These are phyloP conservation scores for Aaosphaeria pasadenensis DNA, from an alignment of 2,329 filamentous ascomycete genomes.

Conservation along the genomic window DNA sequence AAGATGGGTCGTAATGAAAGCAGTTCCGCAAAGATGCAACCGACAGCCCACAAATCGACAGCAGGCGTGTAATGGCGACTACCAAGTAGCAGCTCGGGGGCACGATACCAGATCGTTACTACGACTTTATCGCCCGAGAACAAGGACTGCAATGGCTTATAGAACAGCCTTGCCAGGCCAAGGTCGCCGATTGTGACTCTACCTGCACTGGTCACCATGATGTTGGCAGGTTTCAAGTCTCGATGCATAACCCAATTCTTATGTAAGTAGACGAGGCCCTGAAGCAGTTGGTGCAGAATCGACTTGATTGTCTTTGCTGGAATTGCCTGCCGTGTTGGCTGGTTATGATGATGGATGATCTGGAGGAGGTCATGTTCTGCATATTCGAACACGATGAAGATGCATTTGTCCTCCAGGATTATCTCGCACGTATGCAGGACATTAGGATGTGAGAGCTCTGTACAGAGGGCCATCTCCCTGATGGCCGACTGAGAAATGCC, in stretches of 20 bases:
- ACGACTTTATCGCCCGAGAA: constrained; percentile 97
- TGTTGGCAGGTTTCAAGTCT: constrained; percentile 96
- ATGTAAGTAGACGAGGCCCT: constrained; percentile 92
- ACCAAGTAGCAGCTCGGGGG: constrained; percentile 87
- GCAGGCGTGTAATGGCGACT: constrained; percentile 96
- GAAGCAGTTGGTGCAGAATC: constrained; percentile 93
- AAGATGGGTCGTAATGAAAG: constrained; percentile 90
- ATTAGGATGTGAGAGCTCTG: constrained; percentile 83
- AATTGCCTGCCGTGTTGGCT: constrained; percentile 83
- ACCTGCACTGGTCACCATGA: constrained; percentile 90
- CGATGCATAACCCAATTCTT: constrained; percentile 96
- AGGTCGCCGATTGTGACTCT: constrained; percentile 95
- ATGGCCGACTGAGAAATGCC: constrained; percentile 97
- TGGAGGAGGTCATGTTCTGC: constrained; percentile 96
- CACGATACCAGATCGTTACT: constrained; percentile 98
- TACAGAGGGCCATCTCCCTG: constrained; percentile 95
- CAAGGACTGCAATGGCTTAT: constrained; percentile 87
- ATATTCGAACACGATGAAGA: constrained; percentile 99
- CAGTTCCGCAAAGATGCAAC: constrained; percentile 95
- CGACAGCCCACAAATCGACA: constrained; percentile 95
- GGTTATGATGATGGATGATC: constrained; percentile 96
- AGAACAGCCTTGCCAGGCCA: constrained; percentile 86
- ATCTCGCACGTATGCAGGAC: constrained; percentile 91
- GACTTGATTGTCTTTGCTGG: constrained; percentile 86
- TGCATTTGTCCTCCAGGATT: constrained; percentile 97